Base-by-base conservation (phyloP, 768 basidiomycete species). In the Nidularia pulvinata region DNA sequence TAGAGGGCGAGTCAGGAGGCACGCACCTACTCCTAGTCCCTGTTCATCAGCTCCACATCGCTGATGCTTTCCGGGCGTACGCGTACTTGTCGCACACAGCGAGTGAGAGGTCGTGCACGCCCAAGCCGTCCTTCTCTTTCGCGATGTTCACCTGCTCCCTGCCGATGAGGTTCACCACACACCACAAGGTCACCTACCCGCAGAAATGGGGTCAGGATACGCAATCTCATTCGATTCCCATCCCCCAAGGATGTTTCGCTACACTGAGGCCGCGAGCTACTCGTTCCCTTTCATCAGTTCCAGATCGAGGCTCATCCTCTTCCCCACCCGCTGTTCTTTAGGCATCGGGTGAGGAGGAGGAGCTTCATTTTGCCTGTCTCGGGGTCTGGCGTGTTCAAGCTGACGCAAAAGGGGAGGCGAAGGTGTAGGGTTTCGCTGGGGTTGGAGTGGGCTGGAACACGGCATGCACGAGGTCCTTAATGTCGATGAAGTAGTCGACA, bases 401-500 rank as follows among this genome's bases (percentile, higher is more conserved):
- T 82, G 34, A 70, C 42, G 59, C 80, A 81, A 81, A 81, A 2
- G 68, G 46, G 2, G 79, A 73, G 25, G 60, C 36, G 60, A 77
- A 75, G 7, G 78, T 81, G 65, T 83, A 81, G 11, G 80, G 79
- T 42, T 61, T 55, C 9, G 62, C 57, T 19, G 76, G 75, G 43
- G 68, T 64, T 9, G 67, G 50, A 11, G 66, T 77, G 6, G 88
- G 86, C 50, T 88, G 87, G 43, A 93, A 83, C 32, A 94, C 87
- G 5, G 81, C 73, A 16, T 95, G 88, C 47, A 98, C 85, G 52
- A 94, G 89, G 64, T 91, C 89, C 65, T 98, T 95, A 57, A 92
- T 82, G 66, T 98, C 93, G 59, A 93, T 75, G 77, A 98, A 97
- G 72, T 97, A 94, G 68, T 96, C 94, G 57, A 97, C 80, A 55